Evolutionary conservation across 176 grass and related monocot genomes (phyloP).

Genomic region (Musa troglodytarum): DNA sequence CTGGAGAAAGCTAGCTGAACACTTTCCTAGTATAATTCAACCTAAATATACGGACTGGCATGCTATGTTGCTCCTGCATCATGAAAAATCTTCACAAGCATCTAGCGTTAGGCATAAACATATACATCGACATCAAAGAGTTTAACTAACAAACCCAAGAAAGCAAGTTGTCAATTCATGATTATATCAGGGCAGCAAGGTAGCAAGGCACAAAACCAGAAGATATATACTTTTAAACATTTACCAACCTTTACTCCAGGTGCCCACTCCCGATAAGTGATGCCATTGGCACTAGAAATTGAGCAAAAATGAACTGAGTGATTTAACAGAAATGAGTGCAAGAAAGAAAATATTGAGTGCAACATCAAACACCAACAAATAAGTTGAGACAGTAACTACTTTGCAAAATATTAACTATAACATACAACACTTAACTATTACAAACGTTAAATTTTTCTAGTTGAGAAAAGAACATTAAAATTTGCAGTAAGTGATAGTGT

Average conservation of each 20-base stretch:
- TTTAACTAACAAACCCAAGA: not conserved
- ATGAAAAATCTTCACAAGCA: not conserved
- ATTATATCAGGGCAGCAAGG: not conserved
- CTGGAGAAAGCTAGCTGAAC: not conserved
- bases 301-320: slow-evolving; percentile 7
- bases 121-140: not conserved
- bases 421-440: too few species aligned
- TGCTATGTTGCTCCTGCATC: not conserved
- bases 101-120: not conserved
- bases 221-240: not conserved
- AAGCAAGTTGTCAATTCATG: not conserved
- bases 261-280: slow-evolving; percentile 91
- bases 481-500: too few species aligned
- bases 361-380: too few species aligned
- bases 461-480: not conserved
- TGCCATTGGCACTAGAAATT: slow-evolving; percentile 52
- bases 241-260: slow-evolving; percentile 73
- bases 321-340: not conserved
- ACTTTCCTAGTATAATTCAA: not conserved
- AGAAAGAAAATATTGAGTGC: not conserved
- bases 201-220: not conserved
- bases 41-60: not conserved
- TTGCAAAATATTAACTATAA: too few species aligned
- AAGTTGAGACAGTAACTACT: too few species aligned
- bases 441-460: not conserved